phyloP scores from a whole-genome alignment of 2,329 filamentous ascomycete species.

The Albophoma yamanashiensis region DNA sequence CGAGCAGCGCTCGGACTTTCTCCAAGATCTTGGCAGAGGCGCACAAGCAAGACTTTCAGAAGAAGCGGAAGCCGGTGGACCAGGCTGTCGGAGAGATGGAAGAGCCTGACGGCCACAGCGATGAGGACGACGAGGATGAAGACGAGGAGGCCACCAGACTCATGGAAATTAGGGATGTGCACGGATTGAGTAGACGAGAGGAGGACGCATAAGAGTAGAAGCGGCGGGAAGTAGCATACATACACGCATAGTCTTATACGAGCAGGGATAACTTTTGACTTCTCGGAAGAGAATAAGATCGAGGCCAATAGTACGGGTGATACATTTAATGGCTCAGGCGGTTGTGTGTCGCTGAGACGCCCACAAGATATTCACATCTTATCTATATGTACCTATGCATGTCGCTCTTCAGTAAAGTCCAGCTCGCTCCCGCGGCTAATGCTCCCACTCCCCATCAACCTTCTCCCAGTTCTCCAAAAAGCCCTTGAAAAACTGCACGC shows the following conservation, averaged over 20 bases:
- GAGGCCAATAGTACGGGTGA: not conserved
- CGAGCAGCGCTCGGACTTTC: slow-evolving; percentile 25
- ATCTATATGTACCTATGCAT: not conserved
- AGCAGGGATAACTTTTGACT: not conserved
- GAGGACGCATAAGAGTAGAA: slow-evolving; percentile 6
- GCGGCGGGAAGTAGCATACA: not conserved
- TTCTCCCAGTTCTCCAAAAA: slow-evolving; percentile 81
- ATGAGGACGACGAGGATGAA: slow-evolving; percentile 21
- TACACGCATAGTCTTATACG: not conserved
- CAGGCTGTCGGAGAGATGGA: slow-evolving; percentile 12
- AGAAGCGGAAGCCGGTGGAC: slow-evolving; percentile 44
- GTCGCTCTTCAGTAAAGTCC: not conserved
- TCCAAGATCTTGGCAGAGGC: slow-evolving; percentile 66
- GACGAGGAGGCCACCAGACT: slow-evolving; percentile 8
- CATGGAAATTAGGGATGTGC: slow-evolving; percentile 4
- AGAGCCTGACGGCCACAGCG: slow-evolving; percentile 19
- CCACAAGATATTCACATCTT: not conserved
- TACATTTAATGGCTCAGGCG: no score
- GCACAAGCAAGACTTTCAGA: slow-evolving; percentile 86
- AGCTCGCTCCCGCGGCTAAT: not conserved
- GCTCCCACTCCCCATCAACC: slow-evolving; percentile 69
- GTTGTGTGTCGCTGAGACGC: not conserved
- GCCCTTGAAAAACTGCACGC: slow-evolving; percentile 78
- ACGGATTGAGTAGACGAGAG: slow-evolving; percentile 6
- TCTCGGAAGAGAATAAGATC: not conserved